Conservation (phyloP, 225 moss, liverwort and hornwort species). For the Physcomitrellopsis africana region DNA sequence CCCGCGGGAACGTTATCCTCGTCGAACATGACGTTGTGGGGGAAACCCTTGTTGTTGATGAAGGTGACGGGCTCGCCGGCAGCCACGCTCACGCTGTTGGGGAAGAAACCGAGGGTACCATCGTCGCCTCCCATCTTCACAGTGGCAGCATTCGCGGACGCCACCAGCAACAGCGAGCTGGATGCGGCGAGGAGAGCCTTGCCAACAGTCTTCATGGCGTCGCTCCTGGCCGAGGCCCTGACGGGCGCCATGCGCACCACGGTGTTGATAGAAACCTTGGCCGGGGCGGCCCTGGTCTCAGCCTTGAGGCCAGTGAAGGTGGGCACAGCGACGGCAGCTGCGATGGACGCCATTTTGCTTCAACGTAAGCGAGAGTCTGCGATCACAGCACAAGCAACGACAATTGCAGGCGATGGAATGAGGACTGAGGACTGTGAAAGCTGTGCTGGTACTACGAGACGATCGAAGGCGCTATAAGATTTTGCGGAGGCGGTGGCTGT, state of each 20-base stretch:
- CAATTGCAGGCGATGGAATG: not conserved
- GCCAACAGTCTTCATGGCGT: constrained; percentile 54
- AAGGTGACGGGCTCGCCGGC: constrained; percentile 53
- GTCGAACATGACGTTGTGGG: constrained; percentile 71
- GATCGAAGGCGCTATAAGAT: not conserved
- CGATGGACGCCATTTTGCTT: constrained; percentile 56
- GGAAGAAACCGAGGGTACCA: constrained; percentile 49
- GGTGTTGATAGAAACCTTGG: constrained; percentile 27
- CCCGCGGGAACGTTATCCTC: constrained; percentile 52
- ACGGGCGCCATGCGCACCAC: constrained; percentile 69
- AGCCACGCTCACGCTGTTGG: constrained; percentile 26
- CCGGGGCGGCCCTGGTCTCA: constrained; percentile 34
- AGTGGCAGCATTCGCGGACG: constrained; percentile 47
- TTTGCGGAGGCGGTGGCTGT: not conserved
- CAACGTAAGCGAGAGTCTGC: not conserved
- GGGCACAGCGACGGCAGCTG: constrained; percentile 45
- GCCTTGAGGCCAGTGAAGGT: constrained; percentile 62
- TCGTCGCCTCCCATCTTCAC: constrained; percentile 61
- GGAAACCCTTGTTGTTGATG: constrained; percentile 67
- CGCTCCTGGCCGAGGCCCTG: constrained; percentile 44
- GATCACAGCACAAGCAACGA: not conserved
- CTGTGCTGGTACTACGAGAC: no score
- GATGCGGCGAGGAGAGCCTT: constrained; percentile 71
- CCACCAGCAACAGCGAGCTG: constrained; percentile 49
- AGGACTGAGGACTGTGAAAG: not conserved